These are phyloP conservation scores for Cornus controversa DNA, from an alignment of 148 eudicot genomes.

Conservation along the genomic window DNA sequence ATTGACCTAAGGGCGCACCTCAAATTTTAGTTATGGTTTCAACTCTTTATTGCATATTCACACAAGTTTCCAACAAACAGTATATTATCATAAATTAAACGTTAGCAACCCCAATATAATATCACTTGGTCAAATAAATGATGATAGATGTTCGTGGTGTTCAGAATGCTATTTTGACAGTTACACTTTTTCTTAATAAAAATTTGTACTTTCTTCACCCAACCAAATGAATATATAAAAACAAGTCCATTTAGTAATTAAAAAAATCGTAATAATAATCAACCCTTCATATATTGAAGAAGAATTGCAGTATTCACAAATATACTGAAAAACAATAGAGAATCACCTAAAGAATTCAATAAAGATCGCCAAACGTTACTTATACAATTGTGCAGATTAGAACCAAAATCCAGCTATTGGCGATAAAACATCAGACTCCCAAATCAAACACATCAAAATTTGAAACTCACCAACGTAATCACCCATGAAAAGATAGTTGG, in stretches of 20 bases:
- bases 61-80: neutral
- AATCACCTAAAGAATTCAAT: neutral
- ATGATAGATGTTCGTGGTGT: neutral
- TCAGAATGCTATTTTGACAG: neutral
- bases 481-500: conserved; percentile 94
- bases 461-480: conserved; percentile 81
- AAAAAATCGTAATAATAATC: neutral
- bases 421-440: neutral
- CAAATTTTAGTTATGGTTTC: neutral
- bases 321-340: neutral
- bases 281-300: no score
- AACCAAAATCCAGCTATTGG: neutral
- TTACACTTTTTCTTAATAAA: neutral
- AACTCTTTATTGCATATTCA: neutral
- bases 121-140: neutral
- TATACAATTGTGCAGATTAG: neutral
- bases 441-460: neutral
- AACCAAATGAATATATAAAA: neutral
- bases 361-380: neutral
- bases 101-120: neutral
- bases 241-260: neutral
- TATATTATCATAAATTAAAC: neutral
- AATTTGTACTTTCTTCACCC: neutral
- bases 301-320: neutral
- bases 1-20: neutral